Conservation (phyloP, 257 asterid species). For the Nicotiana tomentosiformis region DNA sequence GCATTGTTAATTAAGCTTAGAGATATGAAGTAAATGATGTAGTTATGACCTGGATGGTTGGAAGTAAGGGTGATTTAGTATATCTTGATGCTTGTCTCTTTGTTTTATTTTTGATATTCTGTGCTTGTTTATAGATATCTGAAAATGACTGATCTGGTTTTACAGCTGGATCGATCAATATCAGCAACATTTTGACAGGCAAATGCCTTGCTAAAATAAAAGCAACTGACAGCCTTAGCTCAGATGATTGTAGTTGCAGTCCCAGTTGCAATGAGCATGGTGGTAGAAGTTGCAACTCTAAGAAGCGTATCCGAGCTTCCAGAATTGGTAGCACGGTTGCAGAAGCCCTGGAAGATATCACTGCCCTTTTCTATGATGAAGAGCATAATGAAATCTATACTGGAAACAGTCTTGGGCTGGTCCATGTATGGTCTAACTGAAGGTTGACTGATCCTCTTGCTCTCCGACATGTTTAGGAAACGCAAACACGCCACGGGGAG, state of each 20-base stretch:
- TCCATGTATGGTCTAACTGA: slow-evolving; percentile 97
- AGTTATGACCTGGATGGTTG: neutral
- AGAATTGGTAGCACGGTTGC: slow-evolving; percentile 60
- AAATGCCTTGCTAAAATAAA: slow-evolving; percentile 93
- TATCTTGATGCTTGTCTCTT: neutral
- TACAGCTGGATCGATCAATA: slow-evolving; percentile 91
- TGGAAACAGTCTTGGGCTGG: slow-evolving; percentile 74
- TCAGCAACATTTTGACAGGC: slow-evolving; percentile 93
- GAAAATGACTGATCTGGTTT: slow-evolving; percentile 5
- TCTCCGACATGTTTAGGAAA: neutral
- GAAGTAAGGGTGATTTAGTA: neutral
- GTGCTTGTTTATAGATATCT: neutral
- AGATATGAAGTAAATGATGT: neutral
- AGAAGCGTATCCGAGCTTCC: slow-evolving; percentile 45
- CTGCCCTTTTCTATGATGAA: slow-evolving; percentile 92
- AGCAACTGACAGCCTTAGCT: slow-evolving; percentile 47
- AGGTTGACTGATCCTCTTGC: neutral
- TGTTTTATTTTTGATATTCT: neutral
- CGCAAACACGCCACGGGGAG: neutral
- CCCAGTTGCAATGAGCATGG: slow-evolving; percentile 32
- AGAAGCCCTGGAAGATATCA: slow-evolving; percentile 90
- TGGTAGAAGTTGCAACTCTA: slow-evolving; percentile 55
- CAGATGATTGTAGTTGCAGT: slow-evolving; percentile 54
- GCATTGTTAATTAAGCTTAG: neutral
- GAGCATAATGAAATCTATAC: slow-evolving; percentile 95